Conservation (phyloP, 1,284 basidiomycete species). For the Melampsora americana region DNA sequence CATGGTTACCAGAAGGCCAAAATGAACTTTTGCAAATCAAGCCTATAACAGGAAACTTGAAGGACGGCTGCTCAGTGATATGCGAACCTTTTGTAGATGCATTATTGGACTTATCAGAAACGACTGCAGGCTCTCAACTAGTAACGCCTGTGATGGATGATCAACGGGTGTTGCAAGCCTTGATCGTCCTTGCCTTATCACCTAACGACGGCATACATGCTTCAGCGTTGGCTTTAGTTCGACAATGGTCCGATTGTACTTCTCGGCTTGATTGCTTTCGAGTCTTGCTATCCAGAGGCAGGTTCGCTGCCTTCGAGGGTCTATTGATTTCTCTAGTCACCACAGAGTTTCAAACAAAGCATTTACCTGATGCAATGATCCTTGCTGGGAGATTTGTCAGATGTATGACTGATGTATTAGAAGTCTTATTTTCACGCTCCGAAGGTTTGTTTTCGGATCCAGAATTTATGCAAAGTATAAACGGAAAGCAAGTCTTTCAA, state of each 20-base stretch:
- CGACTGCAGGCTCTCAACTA: slow-evolving; percentile 27
- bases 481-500: slow-evolving; percentile 60
- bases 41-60: slow-evolving; percentile 25
- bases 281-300: slow-evolving; percentile 66
- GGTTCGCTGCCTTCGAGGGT: slow-evolving; percentile 67
- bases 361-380: slow-evolving; percentile 75
- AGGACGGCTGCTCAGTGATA: slow-evolving; percentile 24
- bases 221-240: slow-evolving; percentile 38
- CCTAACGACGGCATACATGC: slow-evolving; percentile 42
- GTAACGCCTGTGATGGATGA: slow-evolving; percentile 17
- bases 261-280: slow-evolving; percentile 80
- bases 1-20: slow-evolving; percentile 30
- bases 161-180: slow-evolving; percentile 27
- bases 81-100: slow-evolving; percentile 34
- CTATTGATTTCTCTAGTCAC: slow-evolving; percentile 65
- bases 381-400: slow-evolving; percentile 80
- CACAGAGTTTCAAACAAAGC: slow-evolving; percentile 65
- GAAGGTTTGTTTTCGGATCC: slow-evolving; percentile 66
- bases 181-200: slow-evolving; percentile 34
- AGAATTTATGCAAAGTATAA: slow-evolving; percentile 57
- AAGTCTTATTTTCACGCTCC: slow-evolving; percentile 71
- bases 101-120: slow-evolving; percentile 36
- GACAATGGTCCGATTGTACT: slow-evolving; percentile 56
- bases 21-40: slow-evolving; percentile 10
- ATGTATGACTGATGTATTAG: slow-evolving; percentile 84